A percentile compares a stretch with the other conserved stretches of the same genome.
phyloP scores from a whole-genome alignment of 139 green algal genomes.

The Axilococcus clingmanii region DNA sequence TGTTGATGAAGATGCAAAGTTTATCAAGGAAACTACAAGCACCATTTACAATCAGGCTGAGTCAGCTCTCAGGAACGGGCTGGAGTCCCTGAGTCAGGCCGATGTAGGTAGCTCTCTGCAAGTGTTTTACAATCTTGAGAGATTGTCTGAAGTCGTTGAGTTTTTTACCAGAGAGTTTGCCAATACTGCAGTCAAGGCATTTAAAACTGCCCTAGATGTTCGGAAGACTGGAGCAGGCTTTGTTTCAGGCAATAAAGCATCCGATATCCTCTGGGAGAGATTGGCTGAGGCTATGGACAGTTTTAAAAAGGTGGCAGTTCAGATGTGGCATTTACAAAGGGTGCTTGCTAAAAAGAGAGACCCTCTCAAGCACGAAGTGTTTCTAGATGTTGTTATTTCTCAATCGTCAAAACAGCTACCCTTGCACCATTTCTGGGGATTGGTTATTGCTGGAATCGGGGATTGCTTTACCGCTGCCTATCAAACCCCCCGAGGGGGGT shows the following conservation, averaged over 20 bases:
- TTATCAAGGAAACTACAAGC: slow-evolving; percentile 29
- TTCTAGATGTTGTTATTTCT: slow-evolving; percentile 65
- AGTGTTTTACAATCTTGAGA: slow-evolving; percentile 80
- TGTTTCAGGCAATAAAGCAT: slow-evolving; percentile 27
- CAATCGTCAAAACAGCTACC: slow-evolving; percentile 10
- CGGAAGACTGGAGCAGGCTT: slow-evolving; percentile 19
- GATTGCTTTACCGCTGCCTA: neutral
- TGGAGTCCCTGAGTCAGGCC: slow-evolving; percentile 70
- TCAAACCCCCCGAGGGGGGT: slow-evolving; percentile 5
- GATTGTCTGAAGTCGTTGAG: slow-evolving; percentile 50
- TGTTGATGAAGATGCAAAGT: slow-evolving; percentile 49
- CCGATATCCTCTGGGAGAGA: slow-evolving; percentile 47
- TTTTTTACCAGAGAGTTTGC: slow-evolving; percentile 26
- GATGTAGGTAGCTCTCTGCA: slow-evolving; percentile 82
- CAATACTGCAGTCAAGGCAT: slow-evolving; percentile 30
- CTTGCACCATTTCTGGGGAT: slow-evolving; percentile 49
- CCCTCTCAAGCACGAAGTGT: slow-evolving; percentile 79
- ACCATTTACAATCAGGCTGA: slow-evolving; percentile 45
- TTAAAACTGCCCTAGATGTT: slow-evolving; percentile 51
- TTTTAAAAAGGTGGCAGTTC: slow-evolving; percentile 32
- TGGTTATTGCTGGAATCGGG: neutral
- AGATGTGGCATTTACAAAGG: slow-evolving; percentile 82
- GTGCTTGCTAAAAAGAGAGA: slow-evolving; percentile 92
- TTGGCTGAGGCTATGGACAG: slow-evolving; percentile 51
- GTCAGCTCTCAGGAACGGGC: slow-evolving; percentile 58